Percentiles rank a stretch among this genome's conserved stretches.
Conservation (phyloP, 2,329 filamentous ascomycete species). For the Thielaviopsis euricoi region DNA sequence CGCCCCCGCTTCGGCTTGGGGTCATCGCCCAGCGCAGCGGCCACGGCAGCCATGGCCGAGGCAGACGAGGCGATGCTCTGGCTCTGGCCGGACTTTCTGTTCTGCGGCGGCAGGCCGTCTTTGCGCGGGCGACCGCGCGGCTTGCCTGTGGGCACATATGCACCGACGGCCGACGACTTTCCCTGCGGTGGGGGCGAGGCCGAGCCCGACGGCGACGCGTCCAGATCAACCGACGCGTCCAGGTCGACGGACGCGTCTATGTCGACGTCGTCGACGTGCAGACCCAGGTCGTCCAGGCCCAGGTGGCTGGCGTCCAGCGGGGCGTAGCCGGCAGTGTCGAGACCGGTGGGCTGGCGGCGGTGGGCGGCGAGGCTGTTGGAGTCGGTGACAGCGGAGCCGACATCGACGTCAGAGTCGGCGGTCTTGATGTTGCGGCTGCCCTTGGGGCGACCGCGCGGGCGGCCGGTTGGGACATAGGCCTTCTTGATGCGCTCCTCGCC, state of each 20-base stretch:
- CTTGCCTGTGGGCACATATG: slow-evolving; percentile 25
- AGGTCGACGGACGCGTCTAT: not conserved
- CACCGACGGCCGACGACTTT: too few relatives aligned
- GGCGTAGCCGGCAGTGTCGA: not conserved
- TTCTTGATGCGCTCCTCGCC: slow-evolving; percentile 25
- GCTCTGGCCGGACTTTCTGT: slow-evolving; percentile 11
- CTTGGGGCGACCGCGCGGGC: slow-evolving; percentile 27
- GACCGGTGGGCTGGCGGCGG: not conserved
- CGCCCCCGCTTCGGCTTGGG: slow-evolving; percentile 11
- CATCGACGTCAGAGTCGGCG: slow-evolving; percentile 10
- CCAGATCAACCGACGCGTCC: not conserved
- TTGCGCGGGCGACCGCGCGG: slow-evolving; percentile 32
- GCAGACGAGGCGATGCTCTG: not conserved
- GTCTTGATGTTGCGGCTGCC: slow-evolving; percentile 17
- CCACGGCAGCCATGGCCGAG: not conserved
- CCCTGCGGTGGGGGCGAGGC: slow-evolving; percentile 17
- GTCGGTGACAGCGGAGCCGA: not conserved
- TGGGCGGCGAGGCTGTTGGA: not conserved
- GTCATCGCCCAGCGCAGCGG: slow-evolving; percentile 6
- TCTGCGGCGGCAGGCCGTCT: slow-evolving; percentile 16
- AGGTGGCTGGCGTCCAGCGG: not conserved
- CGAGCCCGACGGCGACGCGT: slow-evolving; percentile 15
- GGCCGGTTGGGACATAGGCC: slow-evolving; percentile 22
- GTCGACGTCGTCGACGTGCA: not conserved
- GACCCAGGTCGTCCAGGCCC: not conserved